Percentiles rank a stretch among this genome's conserved stretches.
Conservation (phyloP, 768 basidiomycete species). For the Melanogaster broomeanus region DNA sequence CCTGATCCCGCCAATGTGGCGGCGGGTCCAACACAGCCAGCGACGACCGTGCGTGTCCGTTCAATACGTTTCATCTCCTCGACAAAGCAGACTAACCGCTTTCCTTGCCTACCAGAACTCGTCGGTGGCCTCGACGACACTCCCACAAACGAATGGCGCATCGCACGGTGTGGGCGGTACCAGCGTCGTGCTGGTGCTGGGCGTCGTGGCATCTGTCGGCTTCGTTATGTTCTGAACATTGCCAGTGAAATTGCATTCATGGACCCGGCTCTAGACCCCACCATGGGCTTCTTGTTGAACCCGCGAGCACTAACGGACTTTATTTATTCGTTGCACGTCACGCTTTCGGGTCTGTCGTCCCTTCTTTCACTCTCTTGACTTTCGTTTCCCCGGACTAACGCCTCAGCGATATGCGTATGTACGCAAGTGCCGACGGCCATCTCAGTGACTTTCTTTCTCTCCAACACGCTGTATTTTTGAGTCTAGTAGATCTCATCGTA, state of each 20-base stretch:
- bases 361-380: background rate
- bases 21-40: background rate
- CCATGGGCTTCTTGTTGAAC: background rate
- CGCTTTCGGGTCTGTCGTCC: background rate
- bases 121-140: background rate
- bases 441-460: background rate
- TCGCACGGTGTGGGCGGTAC: constrained; percentile 6
- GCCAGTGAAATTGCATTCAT: background rate
- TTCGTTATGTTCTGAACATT: background rate
- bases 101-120: background rate
- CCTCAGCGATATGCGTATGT: background rate
- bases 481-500: no score
- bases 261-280: background rate
- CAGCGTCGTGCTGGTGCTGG: constrained; percentile 2
- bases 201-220: constrained; percentile 2
- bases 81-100: no score
- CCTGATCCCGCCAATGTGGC: background rate
- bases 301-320: background rate
- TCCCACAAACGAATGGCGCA: constrained; percentile 13
- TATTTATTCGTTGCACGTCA: background rate
- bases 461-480: background rate
- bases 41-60: constrained; percentile 1
- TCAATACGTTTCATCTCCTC: no score
- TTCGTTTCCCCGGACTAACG: background rate
- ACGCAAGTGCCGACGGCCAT: background rate